Percentiles rank a stretch among this genome's conserved stretches.
phyloP scores from a whole-genome alignment of 768 basidiomycete species.

The Auricularia sp. region DNA sequence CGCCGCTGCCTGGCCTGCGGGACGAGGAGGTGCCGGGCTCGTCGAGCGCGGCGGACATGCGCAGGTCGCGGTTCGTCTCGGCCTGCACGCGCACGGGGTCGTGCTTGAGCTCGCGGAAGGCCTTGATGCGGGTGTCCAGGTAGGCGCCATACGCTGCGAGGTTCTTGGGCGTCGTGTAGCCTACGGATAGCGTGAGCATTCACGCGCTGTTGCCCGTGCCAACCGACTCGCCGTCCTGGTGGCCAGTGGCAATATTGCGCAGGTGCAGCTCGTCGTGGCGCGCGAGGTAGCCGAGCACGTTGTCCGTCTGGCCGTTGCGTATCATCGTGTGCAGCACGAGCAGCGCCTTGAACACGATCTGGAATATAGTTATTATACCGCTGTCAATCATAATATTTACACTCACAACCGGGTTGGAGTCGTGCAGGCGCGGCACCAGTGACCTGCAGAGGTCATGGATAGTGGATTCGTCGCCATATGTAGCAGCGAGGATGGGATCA shows the following conservation, averaged over 20 bases:
- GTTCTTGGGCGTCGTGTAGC: slow-evolving; percentile 79
- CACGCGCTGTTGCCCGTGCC: neutral
- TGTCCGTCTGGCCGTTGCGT: slow-evolving; percentile 91
- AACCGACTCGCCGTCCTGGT: slow-evolving; percentile 68
- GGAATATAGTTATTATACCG: neutral
- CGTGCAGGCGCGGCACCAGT: slow-evolving; percentile 71
- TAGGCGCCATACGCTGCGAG: slow-evolving; percentile 81
- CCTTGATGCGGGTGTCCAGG: slow-evolving; percentile 77
- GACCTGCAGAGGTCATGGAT: slow-evolving; percentile 90
- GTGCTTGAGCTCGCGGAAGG: slow-evolving; percentile 85
- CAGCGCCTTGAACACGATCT: slow-evolving; percentile 98
- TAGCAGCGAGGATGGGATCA: slow-evolving; percentile 90
- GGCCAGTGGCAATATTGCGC: slow-evolving; percentile 67
- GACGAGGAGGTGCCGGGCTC: slow-evolving; percentile 31
- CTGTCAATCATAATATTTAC: neutral
- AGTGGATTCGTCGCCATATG: slow-evolving; percentile 92
- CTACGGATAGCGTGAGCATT: slow-evolving; percentile 27
- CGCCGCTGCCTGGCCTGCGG: slow-evolving; percentile 19
- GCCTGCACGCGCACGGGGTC: slow-evolving; percentile 91
- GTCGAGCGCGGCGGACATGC: slow-evolving; percentile 52
- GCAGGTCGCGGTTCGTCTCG: slow-evolving; percentile 81
- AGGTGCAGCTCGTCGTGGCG: slow-evolving; percentile 73
- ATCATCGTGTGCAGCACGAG: slow-evolving; percentile 96
- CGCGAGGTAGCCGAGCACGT: slow-evolving; percentile 75
- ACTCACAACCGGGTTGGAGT: slow-evolving; percentile 84